phyloP scores from a whole-genome alignment of 305 asterid genomes.

The Fraxinus floribunda region DNA sequence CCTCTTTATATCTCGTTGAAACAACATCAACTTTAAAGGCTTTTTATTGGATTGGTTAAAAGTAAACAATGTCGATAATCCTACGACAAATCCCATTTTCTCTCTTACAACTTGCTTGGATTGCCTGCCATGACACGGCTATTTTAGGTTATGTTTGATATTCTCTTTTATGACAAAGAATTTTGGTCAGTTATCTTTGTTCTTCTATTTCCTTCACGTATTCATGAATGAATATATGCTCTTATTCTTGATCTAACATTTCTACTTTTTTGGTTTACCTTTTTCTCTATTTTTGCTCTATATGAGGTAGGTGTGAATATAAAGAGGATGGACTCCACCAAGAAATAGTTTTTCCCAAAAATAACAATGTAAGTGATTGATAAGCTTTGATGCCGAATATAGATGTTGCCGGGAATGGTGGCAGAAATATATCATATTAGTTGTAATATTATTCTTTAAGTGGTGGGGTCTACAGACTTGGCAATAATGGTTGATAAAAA shows the following conservation, averaged over 20 bases:
- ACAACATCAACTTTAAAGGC: conserved; percentile 41
- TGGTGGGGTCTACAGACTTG: conserved; percentile 55
- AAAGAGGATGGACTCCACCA: conserved; percentile 52
- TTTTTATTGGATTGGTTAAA: conserved; percentile 38
- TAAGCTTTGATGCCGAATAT: conserved; percentile 41
- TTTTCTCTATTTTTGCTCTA: conserved; percentile 21
- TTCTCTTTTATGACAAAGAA: conserved; percentile 6
- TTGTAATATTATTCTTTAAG: conserved; percentile 37
- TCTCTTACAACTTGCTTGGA: conserved; percentile 25
- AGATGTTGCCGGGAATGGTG: conserved; percentile 52
- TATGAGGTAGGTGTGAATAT: conserved; percentile 33
- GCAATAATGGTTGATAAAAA: conserved; percentile 50
- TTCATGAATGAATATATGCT: not conserved
- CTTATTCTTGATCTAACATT: conserved; percentile 26
- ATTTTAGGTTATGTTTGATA: not conserved
- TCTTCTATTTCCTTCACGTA: not conserved
- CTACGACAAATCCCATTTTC: conserved; percentile 21
- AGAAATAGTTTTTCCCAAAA: conserved; percentile 33
- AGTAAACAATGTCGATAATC: conserved; percentile 42
- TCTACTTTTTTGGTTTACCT: conserved; percentile 17
- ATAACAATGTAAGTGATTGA: conserved; percentile 36
- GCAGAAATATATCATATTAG: conserved; percentile 35
- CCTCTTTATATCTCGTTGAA: conserved; percentile 40
- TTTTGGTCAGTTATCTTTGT: not conserved
- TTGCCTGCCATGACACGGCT: conserved; percentile 38